phyloP scores from a whole-genome alignment of 306 rosid species.

The Dalbergia cochinchinensis region DNA sequence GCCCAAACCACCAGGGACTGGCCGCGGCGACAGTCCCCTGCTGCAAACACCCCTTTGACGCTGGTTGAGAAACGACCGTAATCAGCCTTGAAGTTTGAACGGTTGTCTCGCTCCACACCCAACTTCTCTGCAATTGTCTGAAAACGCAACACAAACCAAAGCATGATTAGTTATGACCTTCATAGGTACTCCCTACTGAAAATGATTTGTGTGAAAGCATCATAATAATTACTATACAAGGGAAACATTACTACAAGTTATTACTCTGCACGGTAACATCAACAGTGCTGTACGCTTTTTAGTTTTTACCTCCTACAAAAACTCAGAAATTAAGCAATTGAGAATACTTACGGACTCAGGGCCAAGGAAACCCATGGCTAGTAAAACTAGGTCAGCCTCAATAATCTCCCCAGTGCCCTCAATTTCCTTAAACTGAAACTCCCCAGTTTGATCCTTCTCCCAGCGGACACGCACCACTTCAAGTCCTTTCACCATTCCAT shows the following conservation, averaged over 20 bases:
- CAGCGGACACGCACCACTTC: slow-evolving; percentile 77
- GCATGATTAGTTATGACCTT: slow-evolving; percentile 8
- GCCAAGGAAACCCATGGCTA: slow-evolving; percentile 99
- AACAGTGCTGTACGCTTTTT: not conserved
- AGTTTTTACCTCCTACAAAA: no score
- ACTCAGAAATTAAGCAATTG: not conserved
- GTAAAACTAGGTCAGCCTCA: slow-evolving; percentile 82
- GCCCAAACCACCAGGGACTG: slow-evolving; percentile 98
- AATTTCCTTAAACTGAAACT: slow-evolving; percentile 85
- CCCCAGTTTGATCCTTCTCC: slow-evolving; percentile 93
- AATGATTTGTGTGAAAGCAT: no score
- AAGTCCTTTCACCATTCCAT: slow-evolving; percentile 82
- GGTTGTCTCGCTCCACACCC: slow-evolving; percentile 75
- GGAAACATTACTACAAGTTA: not conserved
- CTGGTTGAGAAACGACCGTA: slow-evolving; percentile 89
- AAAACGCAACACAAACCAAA: slow-evolving; percentile 15
- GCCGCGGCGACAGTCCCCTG: slow-evolving; percentile 93
- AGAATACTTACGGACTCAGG: slow-evolving; percentile 84
- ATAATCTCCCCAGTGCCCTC: slow-evolving; percentile 90
- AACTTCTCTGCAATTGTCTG: slow-evolving; percentile 83
- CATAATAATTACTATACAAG: not conserved
- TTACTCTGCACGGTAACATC: not conserved
- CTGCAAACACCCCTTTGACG: slow-evolving; percentile 82
- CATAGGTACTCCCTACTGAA: not conserved
- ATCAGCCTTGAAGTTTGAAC: slow-evolving; percentile 90